phyloP scores from a whole-genome alignment of 306 rosid species.

The Crotalaria pallida region DNA sequence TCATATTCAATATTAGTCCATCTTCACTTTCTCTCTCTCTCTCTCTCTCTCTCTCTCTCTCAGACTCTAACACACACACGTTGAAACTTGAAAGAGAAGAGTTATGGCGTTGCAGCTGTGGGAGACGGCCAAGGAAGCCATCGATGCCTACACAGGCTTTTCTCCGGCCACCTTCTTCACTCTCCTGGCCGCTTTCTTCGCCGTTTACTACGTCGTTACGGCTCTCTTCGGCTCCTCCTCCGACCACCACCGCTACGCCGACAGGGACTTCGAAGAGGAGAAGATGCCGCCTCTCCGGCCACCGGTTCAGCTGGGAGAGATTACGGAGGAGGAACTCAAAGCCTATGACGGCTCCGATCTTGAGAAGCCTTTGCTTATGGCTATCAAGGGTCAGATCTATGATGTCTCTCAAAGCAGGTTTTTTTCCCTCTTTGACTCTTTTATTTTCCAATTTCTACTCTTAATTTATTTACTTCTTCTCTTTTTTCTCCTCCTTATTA shows the following conservation, averaged over 20 bases:
- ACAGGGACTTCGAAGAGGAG: conserved; percentile 49
- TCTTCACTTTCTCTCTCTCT: neutral
- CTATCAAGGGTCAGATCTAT: conserved; percentile 95
- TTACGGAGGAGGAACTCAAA: conserved; percentile 65
- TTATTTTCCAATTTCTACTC: no score
- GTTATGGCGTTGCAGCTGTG: conserved; percentile 70
- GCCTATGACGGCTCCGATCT: conserved; percentile 73
- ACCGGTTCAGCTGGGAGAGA: conserved; percentile 89
- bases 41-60: neutral
- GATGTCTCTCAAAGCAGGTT: conserved; percentile 98
- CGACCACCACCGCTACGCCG: conserved; percentile 5
- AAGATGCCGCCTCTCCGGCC: conserved; percentile 64
- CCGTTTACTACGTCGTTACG: conserved; percentile 50
- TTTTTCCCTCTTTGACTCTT: neutral
- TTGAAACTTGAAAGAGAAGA: neutral
- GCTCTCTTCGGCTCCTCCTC: conserved; percentile 52
- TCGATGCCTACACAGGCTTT: conserved; percentile 71
- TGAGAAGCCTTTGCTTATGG: conserved; percentile 87
- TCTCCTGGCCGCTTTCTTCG: conserved; percentile 38
- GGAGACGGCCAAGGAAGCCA: conserved; percentile 75
- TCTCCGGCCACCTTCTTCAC: conserved; percentile 86
- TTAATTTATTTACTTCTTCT: no score
- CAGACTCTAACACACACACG: neutral
- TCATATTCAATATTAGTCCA: no score
- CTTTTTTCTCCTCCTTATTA: no score